Base-by-base conservation (phyloP, 2,329 filamentous ascomycete genomes). In the Thielaviopsis euricoi region DNA sequence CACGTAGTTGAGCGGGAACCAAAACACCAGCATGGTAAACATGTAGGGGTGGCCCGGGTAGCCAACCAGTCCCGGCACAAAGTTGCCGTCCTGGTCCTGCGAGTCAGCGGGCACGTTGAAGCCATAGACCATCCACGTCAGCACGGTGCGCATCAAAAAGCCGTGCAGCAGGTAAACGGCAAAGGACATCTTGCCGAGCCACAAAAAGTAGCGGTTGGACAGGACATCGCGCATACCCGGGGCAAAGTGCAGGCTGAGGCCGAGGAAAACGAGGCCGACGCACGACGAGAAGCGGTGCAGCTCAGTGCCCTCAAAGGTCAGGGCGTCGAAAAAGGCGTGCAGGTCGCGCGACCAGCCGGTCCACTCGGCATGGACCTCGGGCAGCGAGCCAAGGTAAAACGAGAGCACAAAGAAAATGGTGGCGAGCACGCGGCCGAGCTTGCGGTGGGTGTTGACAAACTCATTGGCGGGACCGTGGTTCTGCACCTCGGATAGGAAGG, bases 81-180 rank as follows among this genome's bases (percentile, higher is more conserved):
- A 61, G 22, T 71, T 65, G 52, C 70, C 70, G 17, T 72, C 63
- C 23, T 68, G 69, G 56, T 71, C 68, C 46, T 62, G 63, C 21
- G 68, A 66, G 58, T 71, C 66, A 10, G 68, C 67, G 13, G 71
- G 69, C 1, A 68, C 63, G 53, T 64, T 64, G 52, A 75, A 67
- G 17, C 76, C 73, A 61, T 76, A 83, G 13, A 82, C 68, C 71
- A 83, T 74, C 77, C 79, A 83, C 25, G 77, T 76, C 15, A 84
- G 70, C 7, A 82, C 66, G 23, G 75, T 77, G 58, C 81, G 76
- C 63, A 83, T 74, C 29, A 84, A 71, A 0, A 77, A 75, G 49
- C 81, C 81, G 67, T 85, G 81, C 21, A 84, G 68, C 6, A 85
- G 73, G 64, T 84, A 84, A 15, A 85, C 77, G 1, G 81, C 79